Conservation (phyloP, 148 eudicot genomes). For the Gaultheria prostrata region DNA sequence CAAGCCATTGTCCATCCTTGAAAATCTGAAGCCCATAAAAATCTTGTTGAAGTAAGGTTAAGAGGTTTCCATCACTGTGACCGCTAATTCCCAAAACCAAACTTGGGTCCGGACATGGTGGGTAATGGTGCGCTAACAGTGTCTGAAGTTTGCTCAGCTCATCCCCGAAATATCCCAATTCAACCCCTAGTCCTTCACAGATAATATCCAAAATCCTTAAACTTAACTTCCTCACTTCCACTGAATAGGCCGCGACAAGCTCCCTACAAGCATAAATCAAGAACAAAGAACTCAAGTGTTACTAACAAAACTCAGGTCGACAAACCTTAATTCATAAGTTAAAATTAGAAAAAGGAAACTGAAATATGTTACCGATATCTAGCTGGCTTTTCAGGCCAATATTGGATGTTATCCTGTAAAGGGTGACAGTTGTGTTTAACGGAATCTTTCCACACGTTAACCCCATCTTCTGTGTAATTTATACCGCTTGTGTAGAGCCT, state of each 20-base stretch:
- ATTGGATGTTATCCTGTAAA: slow-evolving; percentile 17
- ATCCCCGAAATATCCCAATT: neutral
- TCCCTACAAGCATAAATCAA: slow-evolving; percentile 14
- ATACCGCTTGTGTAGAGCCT: slow-evolving; percentile 30
- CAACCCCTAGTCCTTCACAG: slow-evolving; percentile 18
- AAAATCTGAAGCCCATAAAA: neutral
- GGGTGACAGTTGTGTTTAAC: slow-evolving; percentile 24
- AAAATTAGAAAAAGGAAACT: too few species aligned
- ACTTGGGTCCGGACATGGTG: slow-evolving; percentile 9
- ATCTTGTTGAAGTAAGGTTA: neutral
- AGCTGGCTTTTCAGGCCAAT: slow-evolving; percentile 29
- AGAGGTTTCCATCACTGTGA: neutral
- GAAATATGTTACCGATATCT: slow-evolving; percentile 12
- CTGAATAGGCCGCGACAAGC: slow-evolving; percentile 10
- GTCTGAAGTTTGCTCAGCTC: neutral
- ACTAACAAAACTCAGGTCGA: too few species aligned
- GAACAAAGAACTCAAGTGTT: neutral
- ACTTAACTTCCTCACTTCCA: slow-evolving; percentile 12
- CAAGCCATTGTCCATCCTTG: neutral
- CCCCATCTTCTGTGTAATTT: neutral
- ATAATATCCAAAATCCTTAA: slow-evolving; percentile 13
- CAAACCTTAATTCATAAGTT: neutral
- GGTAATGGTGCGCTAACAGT: neutral
- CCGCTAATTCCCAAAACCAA: neutral
- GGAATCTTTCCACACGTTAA: slow-evolving; percentile 25